These are phyloP conservation scores for Acrodontium crateriforme DNA, from an alignment of 2,329 filamentous ascomycete genomes.

Conservation along the genomic window DNA sequence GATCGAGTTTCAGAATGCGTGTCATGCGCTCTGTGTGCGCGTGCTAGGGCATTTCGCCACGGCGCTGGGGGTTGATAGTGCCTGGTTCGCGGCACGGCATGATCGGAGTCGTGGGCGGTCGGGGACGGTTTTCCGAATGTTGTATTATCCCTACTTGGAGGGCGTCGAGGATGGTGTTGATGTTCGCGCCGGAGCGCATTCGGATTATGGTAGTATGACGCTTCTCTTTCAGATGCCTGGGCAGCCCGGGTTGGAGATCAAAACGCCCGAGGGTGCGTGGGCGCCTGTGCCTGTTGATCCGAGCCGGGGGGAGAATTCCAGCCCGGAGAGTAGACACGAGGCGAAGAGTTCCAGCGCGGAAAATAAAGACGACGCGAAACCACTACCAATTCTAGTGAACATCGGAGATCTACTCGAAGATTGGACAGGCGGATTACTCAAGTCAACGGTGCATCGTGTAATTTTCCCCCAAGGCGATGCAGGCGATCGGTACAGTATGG, in stretches of 20 bases:
- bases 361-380: not conserved
- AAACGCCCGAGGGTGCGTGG: constrained; percentile 37
- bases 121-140: constrained; percentile 37
- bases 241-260: constrained; percentile 77
- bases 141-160: constrained; percentile 33
- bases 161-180: constrained; percentile 41
- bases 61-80: constrained; percentile 44
- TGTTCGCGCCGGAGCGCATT: constrained; percentile 81
- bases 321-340: not conserved
- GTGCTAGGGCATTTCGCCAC: constrained; percentile 66
- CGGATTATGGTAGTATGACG: constrained; percentile 62
- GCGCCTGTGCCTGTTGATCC: constrained; percentile 32
- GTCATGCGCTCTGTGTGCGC: constrained; percentile 56
- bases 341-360: not conserved
- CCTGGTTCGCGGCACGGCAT: constrained; percentile 51
- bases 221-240: constrained; percentile 67
- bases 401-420: constrained; percentile 64
- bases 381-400: constrained; percentile 51
- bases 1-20: constrained; percentile 52
- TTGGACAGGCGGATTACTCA: constrained; percentile 81
- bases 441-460: constrained; percentile 80
- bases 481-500: constrained; percentile 43
- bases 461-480: constrained; percentile 44
- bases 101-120: constrained; percentile 36
- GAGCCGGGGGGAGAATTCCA: not conserved